phyloP scores from a whole-genome alignment of 805 yeast genomes.

The Wickerhamomyces subpelliculosus region DNA sequence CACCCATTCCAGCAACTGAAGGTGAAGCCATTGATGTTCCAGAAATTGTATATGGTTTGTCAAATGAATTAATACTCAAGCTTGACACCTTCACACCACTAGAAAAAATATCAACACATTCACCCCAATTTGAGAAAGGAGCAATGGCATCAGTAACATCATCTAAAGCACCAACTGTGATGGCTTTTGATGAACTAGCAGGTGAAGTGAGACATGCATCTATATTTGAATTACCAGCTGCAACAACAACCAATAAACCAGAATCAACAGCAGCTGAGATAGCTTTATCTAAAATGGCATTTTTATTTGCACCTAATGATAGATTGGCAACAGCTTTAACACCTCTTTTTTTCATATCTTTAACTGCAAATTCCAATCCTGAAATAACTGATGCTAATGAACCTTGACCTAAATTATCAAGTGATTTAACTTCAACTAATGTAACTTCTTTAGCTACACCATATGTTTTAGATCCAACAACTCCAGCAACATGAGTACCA shows the following conservation, averaged over 20 bases:
- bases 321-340: conserved; percentile 64
- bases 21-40: conserved; percentile 87
- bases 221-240: conserved; percentile 79
- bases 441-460: conserved; percentile 75
- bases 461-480: conserved; percentile 68
- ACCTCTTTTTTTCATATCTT: conserved; percentile 36
- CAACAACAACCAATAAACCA: conserved; percentile 68
- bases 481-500: conserved; percentile 92
- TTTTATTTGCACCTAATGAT: conserved; percentile 71
- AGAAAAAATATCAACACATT: conserved; percentile 83
- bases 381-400: conserved; percentile 56
- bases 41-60: conserved; percentile 32
- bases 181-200: conserved; percentile 64
- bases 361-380: conserved; percentile 62
- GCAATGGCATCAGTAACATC: conserved; percentile 68
- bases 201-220: conserved; percentile 87
- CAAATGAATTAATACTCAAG: conserved; percentile 29
- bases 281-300: conserved; percentile 64
- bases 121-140: conserved; percentile 84
- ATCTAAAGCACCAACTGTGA: conserved; percentile 86
- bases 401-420: conserved; percentile 66
- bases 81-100: conserved; percentile 69
- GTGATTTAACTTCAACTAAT: conserved; percentile 68
- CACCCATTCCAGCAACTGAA: conserved; percentile 58
- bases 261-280: conserved; percentile 66